These are phyloP conservation scores for Buddleja alternifolia DNA, from an alignment of 257 asterid species.

Conservation along the genomic window DNA sequence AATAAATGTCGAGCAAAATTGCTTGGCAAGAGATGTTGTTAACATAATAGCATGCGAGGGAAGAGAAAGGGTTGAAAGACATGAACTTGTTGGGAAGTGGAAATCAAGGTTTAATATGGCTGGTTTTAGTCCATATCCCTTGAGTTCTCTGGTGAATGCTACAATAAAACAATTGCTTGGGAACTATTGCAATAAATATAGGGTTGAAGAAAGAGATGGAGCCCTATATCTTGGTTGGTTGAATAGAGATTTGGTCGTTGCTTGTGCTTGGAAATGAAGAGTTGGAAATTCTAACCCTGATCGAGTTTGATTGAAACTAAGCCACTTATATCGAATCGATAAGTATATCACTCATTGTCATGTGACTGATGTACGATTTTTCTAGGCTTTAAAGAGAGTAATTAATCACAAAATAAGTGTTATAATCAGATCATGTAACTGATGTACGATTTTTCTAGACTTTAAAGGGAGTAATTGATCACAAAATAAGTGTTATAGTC, in stretches of 20 bases:
- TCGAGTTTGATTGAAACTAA: too few species aligned
- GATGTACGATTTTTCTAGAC: too few species aligned
- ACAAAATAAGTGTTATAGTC: too few species aligned
- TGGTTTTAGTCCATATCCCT: conserved; percentile 69
- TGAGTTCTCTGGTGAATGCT: conserved; percentile 70
- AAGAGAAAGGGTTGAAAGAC: conserved; percentile 75
- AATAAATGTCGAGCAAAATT: conserved; percentile 81
- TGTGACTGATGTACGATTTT: too few species aligned
- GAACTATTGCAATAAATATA: conserved; percentile 57
- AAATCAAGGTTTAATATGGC: conserved; percentile 78
- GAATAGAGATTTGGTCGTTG: conserved; percentile 83
- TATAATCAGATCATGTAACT: too few species aligned
- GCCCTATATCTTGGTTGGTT: conserved; percentile 94
- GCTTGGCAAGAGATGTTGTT: conserved; percentile 78
- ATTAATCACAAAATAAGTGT: too few species aligned
- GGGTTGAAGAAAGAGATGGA: conserved; percentile 82
- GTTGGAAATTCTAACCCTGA: too few species aligned
- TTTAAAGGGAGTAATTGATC: too few species aligned
- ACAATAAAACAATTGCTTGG: conserved; percentile 66
- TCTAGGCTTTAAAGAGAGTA: too few species aligned
- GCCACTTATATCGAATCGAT: too few species aligned
- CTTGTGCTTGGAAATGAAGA: conserved; percentile 96
- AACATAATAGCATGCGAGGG: conserved; percentile 89
- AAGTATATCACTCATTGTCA: too few species aligned
- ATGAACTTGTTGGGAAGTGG: conserved; percentile 84